Conservation (phyloP, 1,139 yeast species). For the Lodderomyces pseudojiufengensis region DNA sequence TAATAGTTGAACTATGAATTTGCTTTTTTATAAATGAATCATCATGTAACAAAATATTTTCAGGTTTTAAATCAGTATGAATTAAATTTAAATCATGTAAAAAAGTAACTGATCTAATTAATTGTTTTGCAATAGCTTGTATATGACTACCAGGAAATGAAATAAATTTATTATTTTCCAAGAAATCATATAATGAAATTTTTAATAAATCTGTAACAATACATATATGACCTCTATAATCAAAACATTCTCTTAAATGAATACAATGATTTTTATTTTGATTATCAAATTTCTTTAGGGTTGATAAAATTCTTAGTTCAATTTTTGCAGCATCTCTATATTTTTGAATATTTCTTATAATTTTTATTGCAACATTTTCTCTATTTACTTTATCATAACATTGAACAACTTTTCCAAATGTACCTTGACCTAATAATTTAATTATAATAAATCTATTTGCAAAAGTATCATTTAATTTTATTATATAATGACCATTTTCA, state of each 20-base stretch:
- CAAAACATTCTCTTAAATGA: constrained; percentile 85
- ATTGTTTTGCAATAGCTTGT: constrained; percentile 83
- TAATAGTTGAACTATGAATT: constrained; percentile 33
- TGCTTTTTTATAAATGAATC: constrained; percentile 41
- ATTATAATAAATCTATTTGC: constrained; percentile 66
- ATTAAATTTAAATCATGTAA: constrained; percentile 85
- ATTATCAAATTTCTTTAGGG: constrained; percentile 72
- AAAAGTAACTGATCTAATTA: constrained; percentile 81
- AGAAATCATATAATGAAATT: constrained; percentile 83
- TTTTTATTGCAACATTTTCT: constrained; percentile 82
- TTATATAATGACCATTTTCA: constrained; percentile 80
- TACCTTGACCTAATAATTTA: constrained; percentile 87
- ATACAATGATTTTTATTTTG: constrained; percentile 68
- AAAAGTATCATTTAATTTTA: constrained; percentile 54
- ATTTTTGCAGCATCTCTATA: constrained; percentile 84
- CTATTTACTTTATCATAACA: constrained; percentile 58
- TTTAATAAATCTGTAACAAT: constrained; percentile 85
- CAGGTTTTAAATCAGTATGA: constrained; percentile 95
- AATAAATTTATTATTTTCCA: constrained; percentile 69
- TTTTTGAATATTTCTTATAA: constrained; percentile 75
- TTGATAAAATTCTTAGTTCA: constrained; percentile 74
- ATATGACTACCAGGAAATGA: constrained; percentile 83
- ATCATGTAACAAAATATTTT: constrained; percentile 76
- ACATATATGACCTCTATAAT: constrained; percentile 90
- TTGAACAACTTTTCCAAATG: constrained; percentile 91